phyloP scores from a whole-genome alignment of 2,329 filamentous ascomycete genomes.

The Colletotrichum sp. region DNA sequence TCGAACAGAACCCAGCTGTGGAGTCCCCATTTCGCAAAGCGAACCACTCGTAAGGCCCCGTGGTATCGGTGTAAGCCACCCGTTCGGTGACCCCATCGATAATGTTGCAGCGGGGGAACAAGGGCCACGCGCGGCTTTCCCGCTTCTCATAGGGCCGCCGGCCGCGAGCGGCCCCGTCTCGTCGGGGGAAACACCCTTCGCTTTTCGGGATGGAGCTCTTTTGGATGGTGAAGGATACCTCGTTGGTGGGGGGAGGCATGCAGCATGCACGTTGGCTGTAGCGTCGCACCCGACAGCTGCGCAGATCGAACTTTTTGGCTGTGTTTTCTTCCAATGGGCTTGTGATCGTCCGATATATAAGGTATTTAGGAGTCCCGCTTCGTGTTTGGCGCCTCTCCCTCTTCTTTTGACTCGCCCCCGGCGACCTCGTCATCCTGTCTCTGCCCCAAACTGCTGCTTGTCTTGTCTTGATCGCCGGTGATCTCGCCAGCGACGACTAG shows the following conservation, averaged over 20 bases:
- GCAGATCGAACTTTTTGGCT: neutral
- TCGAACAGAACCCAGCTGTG: neutral
- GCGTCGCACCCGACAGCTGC: neutral
- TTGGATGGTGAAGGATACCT: neutral
- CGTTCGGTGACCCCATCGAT: neutral
- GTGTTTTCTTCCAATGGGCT: neutral
- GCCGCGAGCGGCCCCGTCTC: neutral
- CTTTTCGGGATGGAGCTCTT: neutral
- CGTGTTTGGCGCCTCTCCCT: neutral
- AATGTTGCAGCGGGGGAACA: neutral
- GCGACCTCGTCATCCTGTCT: neutral
- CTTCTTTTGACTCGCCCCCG: neutral
- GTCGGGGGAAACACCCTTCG: neutral
- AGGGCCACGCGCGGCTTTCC: neutral
- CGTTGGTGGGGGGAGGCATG: neutral
- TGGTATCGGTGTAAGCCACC: neutral
- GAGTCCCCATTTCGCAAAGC: neutral
- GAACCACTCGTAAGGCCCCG: neutral
- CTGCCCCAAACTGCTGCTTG: neutral
- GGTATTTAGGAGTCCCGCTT: neutral
- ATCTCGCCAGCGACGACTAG: neutral
- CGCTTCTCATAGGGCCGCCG: neutral
- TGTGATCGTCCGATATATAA: slow-evolving; percentile 15
- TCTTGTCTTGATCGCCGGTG: neutral
- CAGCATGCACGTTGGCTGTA: neutral